Evolutionary conservation across 192 early-diverging fungal genomes (phyloP).

Genomic region (Martensiomyces pterosporus): DNA sequence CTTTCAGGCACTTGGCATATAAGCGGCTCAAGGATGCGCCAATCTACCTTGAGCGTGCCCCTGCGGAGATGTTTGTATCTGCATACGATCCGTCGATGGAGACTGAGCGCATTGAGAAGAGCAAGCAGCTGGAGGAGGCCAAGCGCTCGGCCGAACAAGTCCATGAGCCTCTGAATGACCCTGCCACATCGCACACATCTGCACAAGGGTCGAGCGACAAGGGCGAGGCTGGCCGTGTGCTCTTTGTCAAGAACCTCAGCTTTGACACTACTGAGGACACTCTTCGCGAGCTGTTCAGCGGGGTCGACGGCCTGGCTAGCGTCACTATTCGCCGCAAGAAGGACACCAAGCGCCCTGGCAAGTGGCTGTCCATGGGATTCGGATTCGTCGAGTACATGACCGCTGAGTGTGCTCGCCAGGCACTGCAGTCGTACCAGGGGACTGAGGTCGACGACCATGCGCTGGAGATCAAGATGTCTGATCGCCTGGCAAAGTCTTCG

Average conservation of each 20-base stretch:
- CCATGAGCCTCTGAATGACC: slow-evolving; percentile 47
- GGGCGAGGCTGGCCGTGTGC: slow-evolving; percentile 62
- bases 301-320: slow-evolving; percentile 73
- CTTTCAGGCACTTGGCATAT: slow-evolving; percentile 87
- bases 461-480: slow-evolving; percentile 88
- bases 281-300: slow-evolving; percentile 68
- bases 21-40: slow-evolving; percentile 87
- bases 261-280: slow-evolving; percentile 84
- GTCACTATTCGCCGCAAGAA: slow-evolving; percentile 81
- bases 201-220: slow-evolving; percentile 43
- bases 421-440: slow-evolving; percentile 85
- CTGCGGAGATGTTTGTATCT: slow-evolving; percentile 73
- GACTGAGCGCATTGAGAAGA: slow-evolving; percentile 26
- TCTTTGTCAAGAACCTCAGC: slow-evolving; percentile 96
- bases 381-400: slow-evolving; percentile 91
- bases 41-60: slow-evolving; percentile 92
- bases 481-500: slow-evolving; percentile 51
- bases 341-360: slow-evolving; percentile 77
- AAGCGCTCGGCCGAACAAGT: slow-evolving; percentile 37
- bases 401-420: slow-evolving; percentile 76
- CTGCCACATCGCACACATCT: slow-evolving; percentile 34
- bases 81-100: slow-evolving; percentile 37
- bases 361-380: slow-evolving; percentile 89
- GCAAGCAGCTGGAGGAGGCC: slow-evolving; percentile 31
- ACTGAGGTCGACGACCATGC: slow-evolving; percentile 82